phyloP scores from a whole-genome alignment of 305 asterid species.

The Fraxinus floribunda region DNA sequence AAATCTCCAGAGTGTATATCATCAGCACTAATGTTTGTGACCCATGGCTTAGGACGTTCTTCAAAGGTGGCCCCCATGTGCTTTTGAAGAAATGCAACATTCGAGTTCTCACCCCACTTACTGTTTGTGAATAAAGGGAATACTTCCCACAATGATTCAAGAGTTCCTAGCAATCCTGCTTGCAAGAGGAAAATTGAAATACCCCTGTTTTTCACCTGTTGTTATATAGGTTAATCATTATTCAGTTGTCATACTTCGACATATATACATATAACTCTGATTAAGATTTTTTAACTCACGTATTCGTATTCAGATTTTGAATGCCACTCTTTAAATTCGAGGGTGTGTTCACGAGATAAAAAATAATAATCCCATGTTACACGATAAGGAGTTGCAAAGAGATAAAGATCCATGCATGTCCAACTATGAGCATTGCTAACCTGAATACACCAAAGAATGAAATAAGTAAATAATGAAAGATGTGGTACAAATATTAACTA shows the following conservation, averaged over 20 bases:
- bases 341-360: conserved; percentile 77
- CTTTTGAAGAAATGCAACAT: conserved; percentile 68
- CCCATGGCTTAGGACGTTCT: conserved; percentile 89
- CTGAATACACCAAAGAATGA: conserved; percentile 34
- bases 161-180: conserved; percentile 87
- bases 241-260: background rate
- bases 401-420: conserved; percentile 90
- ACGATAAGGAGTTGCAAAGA: conserved; percentile 93
- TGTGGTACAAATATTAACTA: background rate
- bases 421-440: conserved; percentile 75
- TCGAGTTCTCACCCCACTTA: conserved; percentile 76
- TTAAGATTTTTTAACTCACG: conserved; percentile 35
- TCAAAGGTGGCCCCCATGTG: conserved; percentile 86
- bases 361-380: conserved; percentile 93
- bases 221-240: conserved; percentile 17
- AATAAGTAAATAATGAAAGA: background rate
- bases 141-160: conserved; percentile 87
- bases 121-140: conserved; percentile 80
- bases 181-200: conserved; percentile 86
- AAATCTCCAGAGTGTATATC: conserved; percentile 93
- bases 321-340: conserved; percentile 83
- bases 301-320: conserved; percentile 68
- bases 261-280: background rate
- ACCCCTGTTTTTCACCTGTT: conserved; percentile 74
- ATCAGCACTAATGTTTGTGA: conserved; percentile 63